Base-by-base conservation (phyloP, 148 eudicot genomes). In the Camellia sinensis region DNA sequence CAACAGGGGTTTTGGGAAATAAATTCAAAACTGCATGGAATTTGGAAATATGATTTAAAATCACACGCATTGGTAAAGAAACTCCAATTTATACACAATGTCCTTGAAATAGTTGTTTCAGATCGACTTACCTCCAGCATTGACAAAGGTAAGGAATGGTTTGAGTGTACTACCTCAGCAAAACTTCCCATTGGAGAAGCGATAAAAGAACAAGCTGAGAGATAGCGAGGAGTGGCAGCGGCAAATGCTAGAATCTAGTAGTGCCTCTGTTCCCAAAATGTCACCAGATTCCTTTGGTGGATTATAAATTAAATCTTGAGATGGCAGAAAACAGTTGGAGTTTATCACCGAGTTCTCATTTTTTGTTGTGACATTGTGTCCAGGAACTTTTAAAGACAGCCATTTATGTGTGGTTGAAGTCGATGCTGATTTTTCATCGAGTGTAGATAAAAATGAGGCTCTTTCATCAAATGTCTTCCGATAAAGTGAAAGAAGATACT, bases 151-250 rank as follows among this genome's bases (percentile, higher is more conserved):
- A 90, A 82, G 62, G 98, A 95, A 77, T 92, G 94, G 78, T 83
- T 86, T 15, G 93, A 79, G 71, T 82, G 64, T 4, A 88, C 50
- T 78, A 89, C 95, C 71, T 88, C 87, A 40, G 79, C 68, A 78
- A 76, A 70, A 78, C 75, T 56, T 67, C 83, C 87, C 60, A 57
- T 45, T 15, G 81, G 85, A 66, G 89, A 78, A 70, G 82, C 78
- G 78, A 82, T 85, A 21, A 76, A 57, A 41, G 90, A 41, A 78
- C 54, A 73, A 70, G 81, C 85, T 40, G 93, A 85, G 91, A 80
- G 99, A 92, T 43, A 95, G 87, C 0, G 94, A 89, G 59, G 97
- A 95, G 65, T 89, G 93, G 84, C 92, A 84, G 1, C 97, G 84
- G 72, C 77, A 84, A 75, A 90, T 87, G 64, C 87, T 80, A 50